A percentile compares a stretch with the other conserved stretches of the same genome.
Evolutionary conservation across 805 yeast species (phyloP).

Genomic region (Grigorovia yakushimaensis): DNA sequence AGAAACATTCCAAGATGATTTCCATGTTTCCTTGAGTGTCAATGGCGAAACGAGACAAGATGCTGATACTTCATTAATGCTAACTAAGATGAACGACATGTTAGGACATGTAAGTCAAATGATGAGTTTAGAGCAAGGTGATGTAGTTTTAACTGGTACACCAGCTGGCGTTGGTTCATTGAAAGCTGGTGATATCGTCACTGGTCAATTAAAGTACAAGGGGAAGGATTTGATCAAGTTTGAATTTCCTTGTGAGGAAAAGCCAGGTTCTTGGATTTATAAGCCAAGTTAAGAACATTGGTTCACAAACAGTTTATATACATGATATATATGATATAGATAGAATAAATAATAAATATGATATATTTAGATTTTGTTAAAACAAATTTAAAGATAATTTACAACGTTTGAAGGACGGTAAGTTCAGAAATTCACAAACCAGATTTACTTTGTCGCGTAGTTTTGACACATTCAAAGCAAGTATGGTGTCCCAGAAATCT

Average conservation of each 20-base stretch:
- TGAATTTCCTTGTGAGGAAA: slow-evolving; percentile 24
- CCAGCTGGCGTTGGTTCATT: slow-evolving; percentile 94
- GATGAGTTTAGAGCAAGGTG: slow-evolving; percentile 88
- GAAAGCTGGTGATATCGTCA: slow-evolving; percentile 66
- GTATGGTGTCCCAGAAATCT: too few relatives aligned
- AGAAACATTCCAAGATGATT: slow-evolving; percentile 32
- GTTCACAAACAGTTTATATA: not conserved
- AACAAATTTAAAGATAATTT: too few relatives aligned
- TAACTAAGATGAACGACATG: slow-evolving; percentile 76
- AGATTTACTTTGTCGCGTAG: too few relatives aligned
- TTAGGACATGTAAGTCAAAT: slow-evolving; percentile 73
- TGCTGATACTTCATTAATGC: slow-evolving; percentile 74
- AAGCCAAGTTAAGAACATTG: slow-evolving; percentile 8
- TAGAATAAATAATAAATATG: too few relatives aligned
- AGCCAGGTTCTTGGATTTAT: slow-evolving; percentile 53
- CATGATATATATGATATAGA: too few relatives aligned
- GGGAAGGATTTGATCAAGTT: slow-evolving; percentile 47
- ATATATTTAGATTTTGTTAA: too few relatives aligned
- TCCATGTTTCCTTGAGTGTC: slow-evolving; percentile 32
- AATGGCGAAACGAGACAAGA: slow-evolving; percentile 65
- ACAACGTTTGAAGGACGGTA: too few relatives aligned
- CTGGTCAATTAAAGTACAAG: slow-evolving; percentile 49
- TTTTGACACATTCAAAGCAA: too few relatives aligned
- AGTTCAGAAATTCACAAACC: too few relatives aligned
- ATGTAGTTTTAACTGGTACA: slow-evolving; percentile 87